Evolutionary conservation across 2,329 filamentous ascomycete species (phyloP), one percentile per base, ranked within the genome.

Genomic region (Amauroascus niger): DNA sequence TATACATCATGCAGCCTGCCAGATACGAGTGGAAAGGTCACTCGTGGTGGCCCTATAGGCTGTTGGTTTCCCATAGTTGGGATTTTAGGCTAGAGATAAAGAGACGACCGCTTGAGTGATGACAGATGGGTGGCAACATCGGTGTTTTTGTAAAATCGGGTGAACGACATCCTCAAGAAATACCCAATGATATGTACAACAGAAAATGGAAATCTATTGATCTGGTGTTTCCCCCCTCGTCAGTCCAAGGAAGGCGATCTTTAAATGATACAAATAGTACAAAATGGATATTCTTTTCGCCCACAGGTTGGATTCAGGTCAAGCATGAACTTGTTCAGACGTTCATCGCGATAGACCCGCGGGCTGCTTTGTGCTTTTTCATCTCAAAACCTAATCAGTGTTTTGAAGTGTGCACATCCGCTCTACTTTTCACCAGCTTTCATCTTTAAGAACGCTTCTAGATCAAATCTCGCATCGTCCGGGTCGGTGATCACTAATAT

Each of bases 381-480:
- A 14, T 53, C 45, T 53, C 37, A 28, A 28, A 24, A 9, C 14
- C 11, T 20, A 40, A 32, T 16, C 7, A 16, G 22, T 3, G 14
- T 35, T 7, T 32, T 39, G 14, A 9, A 46, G 14, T 32, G 14
- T 26, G 28, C 33, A 52, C 13, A 13, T 11, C 40, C 20, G 22
- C 3, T 46, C 16, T 52, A 52, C 22, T 52, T 58, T 62, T 76
- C 75, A 49, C 70, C 73, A 51, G 72, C 71, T 63, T 88, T 74
- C 64, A 80, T 77, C 65, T 81, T 79, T 71, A 95, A 74, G 71
- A 82, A 88, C 63, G 86, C 83, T 78, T 97, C 91, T 63, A 97
- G 79, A 70, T 98, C 90, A 76, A 97, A 97, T 67, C 89, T 88
- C 67, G 89, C 83, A 76, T 93, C 83, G 67, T 84, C 81, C 57